Conservation (phyloP, 179 eudicot genomes). For the Monotropa hypopitys region DNA sequence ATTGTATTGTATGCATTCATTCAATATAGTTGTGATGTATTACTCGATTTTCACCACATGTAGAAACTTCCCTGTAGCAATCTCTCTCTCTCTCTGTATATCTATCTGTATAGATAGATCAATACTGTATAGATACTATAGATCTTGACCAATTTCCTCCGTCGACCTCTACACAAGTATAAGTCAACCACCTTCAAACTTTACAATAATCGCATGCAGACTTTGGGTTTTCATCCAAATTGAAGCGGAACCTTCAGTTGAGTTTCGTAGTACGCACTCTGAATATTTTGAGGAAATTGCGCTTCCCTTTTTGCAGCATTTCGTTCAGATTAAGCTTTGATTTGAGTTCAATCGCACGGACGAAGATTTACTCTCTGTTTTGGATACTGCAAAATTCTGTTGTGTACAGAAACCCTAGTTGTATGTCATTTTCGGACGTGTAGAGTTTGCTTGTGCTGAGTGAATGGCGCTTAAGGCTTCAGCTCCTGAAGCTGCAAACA, state of each 20-base stretch:
- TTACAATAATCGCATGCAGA: background rate
- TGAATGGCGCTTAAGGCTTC: conserved; percentile 62
- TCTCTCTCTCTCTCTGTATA: background rate
- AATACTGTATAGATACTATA: background rate
- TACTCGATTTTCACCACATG: too few species aligned
- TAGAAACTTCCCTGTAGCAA: too few species aligned
- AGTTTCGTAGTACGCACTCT: background rate
- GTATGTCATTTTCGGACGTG: background rate
- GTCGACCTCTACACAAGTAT: background rate
- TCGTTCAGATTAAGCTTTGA: too few species aligned
- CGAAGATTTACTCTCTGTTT: background rate
- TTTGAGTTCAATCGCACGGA: background rate
- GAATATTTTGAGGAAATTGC: background rate
- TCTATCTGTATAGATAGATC: too few species aligned
- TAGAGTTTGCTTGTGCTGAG: background rate
- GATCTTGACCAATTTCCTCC: background rate
- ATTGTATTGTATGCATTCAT: too few species aligned
- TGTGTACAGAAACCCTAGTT: background rate
- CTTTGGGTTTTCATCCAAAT: background rate
- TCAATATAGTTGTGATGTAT: too few species aligned
- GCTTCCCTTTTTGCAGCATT: background rate
- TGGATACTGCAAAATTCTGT: background rate
- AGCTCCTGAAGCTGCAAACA: conserved; percentile 59
- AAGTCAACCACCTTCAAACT: background rate
- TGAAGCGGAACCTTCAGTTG: background rate